These are phyloP conservation scores for Stagonosporopsis tanaceti DNA, from an alignment of 2,329 filamentous ascomycete genomes.

Conservation along the genomic window DNA sequence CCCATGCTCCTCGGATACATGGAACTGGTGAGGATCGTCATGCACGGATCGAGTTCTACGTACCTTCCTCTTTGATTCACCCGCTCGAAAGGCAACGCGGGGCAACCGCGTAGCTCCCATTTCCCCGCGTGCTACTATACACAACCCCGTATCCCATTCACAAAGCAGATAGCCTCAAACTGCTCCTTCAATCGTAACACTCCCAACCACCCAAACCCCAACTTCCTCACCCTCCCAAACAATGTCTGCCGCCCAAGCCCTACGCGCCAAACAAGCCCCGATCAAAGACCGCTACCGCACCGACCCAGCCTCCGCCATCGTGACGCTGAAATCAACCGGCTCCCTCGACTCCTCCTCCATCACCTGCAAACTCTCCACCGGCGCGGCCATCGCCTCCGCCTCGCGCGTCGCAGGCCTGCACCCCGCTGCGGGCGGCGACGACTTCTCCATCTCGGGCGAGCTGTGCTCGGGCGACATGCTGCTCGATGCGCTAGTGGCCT, in stretches of 20 bases:
- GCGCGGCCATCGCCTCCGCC: conserved; percentile 52
- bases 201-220: no score
- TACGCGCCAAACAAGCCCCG: conserved; percentile 59
- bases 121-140: conserved; percentile 24
- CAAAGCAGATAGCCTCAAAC: no score
- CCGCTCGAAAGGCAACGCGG: conserved; percentile 30
- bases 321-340: conserved; percentile 57
- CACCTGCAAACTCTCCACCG: conserved; percentile 57
- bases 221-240: background rate
- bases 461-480: conserved; percentile 61
- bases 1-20: background rate
- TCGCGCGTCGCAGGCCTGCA: conserved; percentile 57
- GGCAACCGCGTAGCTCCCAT: conserved; percentile 28
- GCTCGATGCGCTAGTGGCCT: conserved; percentile 59
- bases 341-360: conserved; percentile 55
- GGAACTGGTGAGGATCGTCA: no score
- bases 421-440: conserved; percentile 56
- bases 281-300: conserved; percentile 57
- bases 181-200: no score
- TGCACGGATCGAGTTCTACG: background rate
- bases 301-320: conserved; percentile 55
- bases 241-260: conserved; percentile 44
- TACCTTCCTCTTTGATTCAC: conserved; percentile 13
- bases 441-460: conserved; percentile 55
- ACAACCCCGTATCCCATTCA: background rate